Base-by-base conservation (phyloP, 139 green algal genomes). In the Edaphochlamys debaryana region DNA sequence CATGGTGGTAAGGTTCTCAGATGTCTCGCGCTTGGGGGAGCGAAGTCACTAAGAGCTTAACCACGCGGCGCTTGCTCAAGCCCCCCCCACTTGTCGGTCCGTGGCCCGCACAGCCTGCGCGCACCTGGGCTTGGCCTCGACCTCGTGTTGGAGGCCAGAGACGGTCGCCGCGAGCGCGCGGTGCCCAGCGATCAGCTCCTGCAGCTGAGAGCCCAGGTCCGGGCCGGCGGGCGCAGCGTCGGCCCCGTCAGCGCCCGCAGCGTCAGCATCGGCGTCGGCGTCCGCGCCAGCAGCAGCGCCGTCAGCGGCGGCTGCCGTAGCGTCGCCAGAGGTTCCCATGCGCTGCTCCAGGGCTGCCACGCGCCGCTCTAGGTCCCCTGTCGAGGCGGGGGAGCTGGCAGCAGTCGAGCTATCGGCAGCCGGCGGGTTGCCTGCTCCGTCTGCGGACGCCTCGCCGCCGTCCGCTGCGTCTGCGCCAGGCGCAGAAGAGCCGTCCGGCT, bases 71-170 rank as follows among this genome's bases (percentile, higher is more conserved):
- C n/a, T n/a, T n/a, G n/a, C n/a, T n/a, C n/a, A n/a, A n/a, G n/a
- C n/a, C n/a, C n/a, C n/a, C n/a, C n/a, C n/a, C n/a, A n/a, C n/a
- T n/a, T n/a, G n/a, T n/a, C n/a, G n/a, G n/a, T n/a, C n/a, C n/a
- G n/a, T n/a, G n/a, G n/a, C n/a, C n/a, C n/a, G n/a, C n/a, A n/a
- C n/a, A n/a, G n/a, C n/a, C n/a, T n/a, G n/a, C n/a, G n/a, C n/a
- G n/a, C n/a, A n/a, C n/a, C n/a, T 82, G 42, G 76, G 76, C n/a
- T 82, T 82, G 62, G 63, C 41, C 9, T 82, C 76, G 42, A 82
- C 45, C 76, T 82, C 76, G 36, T 73, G 45, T 42, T 82, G 76
- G 22, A 82, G 41, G 2, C 76, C 76, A 4, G 62, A 38, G 8
- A 82, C 76, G 4, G 76, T 67, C 5, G 76, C 76, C 1, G 76